Percentiles rank a stretch among this genome's conserved stretches.
Evolutionary conservation across 2,329 filamentous ascomycete species (phyloP).

Genomic region (Epichloe baconii): DNA sequence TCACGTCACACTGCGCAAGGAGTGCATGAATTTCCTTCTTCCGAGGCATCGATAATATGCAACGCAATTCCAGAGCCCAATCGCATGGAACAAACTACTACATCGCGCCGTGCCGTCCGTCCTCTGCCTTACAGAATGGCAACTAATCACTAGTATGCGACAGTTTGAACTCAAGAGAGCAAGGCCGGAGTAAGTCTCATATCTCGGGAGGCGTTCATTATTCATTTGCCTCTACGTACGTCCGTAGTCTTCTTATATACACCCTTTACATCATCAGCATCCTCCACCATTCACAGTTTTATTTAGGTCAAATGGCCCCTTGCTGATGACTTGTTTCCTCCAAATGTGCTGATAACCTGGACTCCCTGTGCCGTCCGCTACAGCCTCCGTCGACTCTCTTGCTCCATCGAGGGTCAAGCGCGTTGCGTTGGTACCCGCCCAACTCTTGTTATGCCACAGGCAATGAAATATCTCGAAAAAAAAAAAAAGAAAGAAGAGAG

Average conservation of each 20-base stretch:
- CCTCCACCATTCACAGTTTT: neutral
- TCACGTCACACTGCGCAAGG: neutral
- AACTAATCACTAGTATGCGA: too few relatives aligned
- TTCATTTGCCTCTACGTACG: constrained; percentile 1
- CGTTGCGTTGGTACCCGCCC: constrained; percentile 7
- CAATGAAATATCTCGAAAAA: neutral
- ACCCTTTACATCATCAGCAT: constrained; percentile 5
- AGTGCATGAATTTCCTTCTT: neutral
- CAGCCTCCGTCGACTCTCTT: neutral
- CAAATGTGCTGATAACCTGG: neutral
- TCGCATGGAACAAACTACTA: too few relatives aligned
- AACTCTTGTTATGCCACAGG: neutral
- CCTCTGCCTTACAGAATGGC: too few relatives aligned
- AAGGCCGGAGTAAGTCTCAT: too few relatives aligned
- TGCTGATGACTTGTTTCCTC: neutral
- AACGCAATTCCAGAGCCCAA: neutral
- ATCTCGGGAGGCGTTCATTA: neutral
- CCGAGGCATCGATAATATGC: neutral
- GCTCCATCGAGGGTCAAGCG: neutral
- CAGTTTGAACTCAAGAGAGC: too few relatives aligned
- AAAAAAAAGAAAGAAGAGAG: neutral
- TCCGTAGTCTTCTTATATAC: constrained; percentile 4
- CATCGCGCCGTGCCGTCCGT: too few relatives aligned
- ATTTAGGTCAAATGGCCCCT: neutral
- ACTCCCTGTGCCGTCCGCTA: neutral